Percentiles rank a stretch among this genome's conserved stretches.
Evolutionary conservation across 2,329 filamentous ascomycete species (phyloP).

Genomic region (Eutypella sp.): DNA sequence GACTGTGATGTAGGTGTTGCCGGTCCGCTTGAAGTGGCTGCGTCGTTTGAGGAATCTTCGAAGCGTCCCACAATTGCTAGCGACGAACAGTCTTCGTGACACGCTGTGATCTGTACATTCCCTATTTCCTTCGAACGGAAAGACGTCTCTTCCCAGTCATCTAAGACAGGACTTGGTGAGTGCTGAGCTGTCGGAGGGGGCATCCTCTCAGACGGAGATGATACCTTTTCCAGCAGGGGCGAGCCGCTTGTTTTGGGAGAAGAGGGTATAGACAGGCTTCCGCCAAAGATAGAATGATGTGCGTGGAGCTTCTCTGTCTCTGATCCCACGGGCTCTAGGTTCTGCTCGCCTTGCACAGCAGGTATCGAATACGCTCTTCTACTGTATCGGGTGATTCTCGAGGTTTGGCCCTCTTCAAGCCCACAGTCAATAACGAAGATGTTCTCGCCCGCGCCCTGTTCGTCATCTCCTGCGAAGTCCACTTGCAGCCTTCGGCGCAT

Average conservation of each 20-base stretch:
- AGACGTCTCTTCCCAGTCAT: slow-evolving; percentile 63
- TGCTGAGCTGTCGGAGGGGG: slow-evolving; percentile 12
- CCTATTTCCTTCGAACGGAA: slow-evolving; percentile 58
- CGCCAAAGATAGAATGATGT: slow-evolving; percentile 30
- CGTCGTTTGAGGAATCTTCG: slow-evolving; percentile 72
- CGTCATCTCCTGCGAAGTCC: slow-evolving; percentile 81
- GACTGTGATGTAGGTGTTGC: slow-evolving; percentile 37
- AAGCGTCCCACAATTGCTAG: slow-evolving; percentile 65
- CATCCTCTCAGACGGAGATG: slow-evolving; percentile 19
- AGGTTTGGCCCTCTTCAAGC: slow-evolving; percentile 50
- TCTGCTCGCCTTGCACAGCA: slow-evolving; percentile 2
- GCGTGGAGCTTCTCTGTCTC: slow-evolving; percentile 5
- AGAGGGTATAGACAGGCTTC: slow-evolving; percentile 10
- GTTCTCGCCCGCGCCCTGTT: slow-evolving; percentile 69
- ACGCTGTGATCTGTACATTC: slow-evolving; percentile 61
- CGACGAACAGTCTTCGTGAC: slow-evolving; percentile 67
- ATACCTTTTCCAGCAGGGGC: slow-evolving; percentile 13
- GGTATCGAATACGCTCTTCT: too few species aligned
- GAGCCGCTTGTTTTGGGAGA: slow-evolving; percentile 16
- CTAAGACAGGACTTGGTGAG: slow-evolving; percentile 28
- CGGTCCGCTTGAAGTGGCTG: slow-evolving; percentile 47
- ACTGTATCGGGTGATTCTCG: slow-evolving; percentile 40
- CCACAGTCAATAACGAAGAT: slow-evolving; percentile 72
- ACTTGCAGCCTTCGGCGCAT: slow-evolving; percentile 83
- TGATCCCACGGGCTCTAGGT: slow-evolving; percentile 2